These are phyloP conservation scores for Calendula officinalis DNA, from an alignment of 129 eudicot species.

Conservation along the genomic window DNA sequence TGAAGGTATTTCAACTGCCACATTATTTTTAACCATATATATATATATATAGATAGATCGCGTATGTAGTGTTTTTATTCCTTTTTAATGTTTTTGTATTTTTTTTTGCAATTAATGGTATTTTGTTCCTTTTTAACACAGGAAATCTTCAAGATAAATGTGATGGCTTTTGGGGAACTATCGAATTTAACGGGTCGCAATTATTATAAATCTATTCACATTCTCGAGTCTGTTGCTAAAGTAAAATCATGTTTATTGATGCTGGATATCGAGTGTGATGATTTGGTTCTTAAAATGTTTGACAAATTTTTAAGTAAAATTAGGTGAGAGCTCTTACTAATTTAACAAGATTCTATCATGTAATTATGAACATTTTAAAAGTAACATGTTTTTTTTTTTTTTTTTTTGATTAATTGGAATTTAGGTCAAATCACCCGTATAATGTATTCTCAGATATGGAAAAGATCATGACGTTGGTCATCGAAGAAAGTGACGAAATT, in stretches of 20 bases:
- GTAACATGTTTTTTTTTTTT: background rate
- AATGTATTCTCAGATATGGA: slow-evolving; percentile 54
- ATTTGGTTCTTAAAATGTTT: slow-evolving; percentile 59
- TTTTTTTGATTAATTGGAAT: slow-evolving; percentile 15
- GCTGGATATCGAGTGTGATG: slow-evolving; percentile 69
- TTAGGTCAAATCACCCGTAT: slow-evolving; percentile 48
- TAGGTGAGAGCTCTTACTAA: slow-evolving; percentile 43
- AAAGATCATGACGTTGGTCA: slow-evolving; percentile 54
- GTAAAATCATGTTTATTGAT: slow-evolving; percentile 59
- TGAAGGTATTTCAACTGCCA: slow-evolving; percentile 47
- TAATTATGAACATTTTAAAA: background rate
- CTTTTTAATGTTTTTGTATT: too few relatives aligned
- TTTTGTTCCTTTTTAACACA: slow-evolving; percentile 22
- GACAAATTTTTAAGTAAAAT: slow-evolving; percentile 45
- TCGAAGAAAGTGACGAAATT: slow-evolving; percentile 74
- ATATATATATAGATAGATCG: background rate
- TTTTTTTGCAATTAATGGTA: background rate
- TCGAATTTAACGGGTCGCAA: slow-evolving; percentile 35
- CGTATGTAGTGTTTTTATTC: background rate
- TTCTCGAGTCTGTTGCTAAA: slow-evolving; percentile 48
- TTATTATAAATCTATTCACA: slow-evolving; percentile 48
- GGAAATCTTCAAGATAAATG: slow-evolving; percentile 54
- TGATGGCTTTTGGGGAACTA: slow-evolving; percentile 54
- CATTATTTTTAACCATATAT: background rate
- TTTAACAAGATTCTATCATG: background rate